phyloP scores from a whole-genome alignment of 371 early-diverging fungal genomes.

The Mortierella sp. region DNA sequence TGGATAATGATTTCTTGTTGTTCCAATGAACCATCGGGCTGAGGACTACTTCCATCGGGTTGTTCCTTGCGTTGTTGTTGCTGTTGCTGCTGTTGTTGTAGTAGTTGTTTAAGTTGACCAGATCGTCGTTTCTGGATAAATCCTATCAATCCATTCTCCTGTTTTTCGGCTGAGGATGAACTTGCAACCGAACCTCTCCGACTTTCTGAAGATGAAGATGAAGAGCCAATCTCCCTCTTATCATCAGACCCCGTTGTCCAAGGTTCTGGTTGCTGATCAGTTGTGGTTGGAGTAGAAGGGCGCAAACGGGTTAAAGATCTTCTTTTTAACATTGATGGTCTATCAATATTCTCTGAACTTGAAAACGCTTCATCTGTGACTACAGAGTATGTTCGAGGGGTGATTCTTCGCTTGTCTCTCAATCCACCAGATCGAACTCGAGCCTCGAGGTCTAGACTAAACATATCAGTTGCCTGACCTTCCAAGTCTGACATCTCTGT shows the following conservation, averaged over 20 bases:
- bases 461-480: neutral
- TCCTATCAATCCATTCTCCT: slow-evolving; percentile 12
- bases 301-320: slow-evolving; percentile 4
- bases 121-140: slow-evolving; percentile 11
- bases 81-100: too few relatives aligned
- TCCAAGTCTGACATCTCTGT: slow-evolving; percentile 13
- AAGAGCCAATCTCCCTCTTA: neutral
- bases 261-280: neutral
- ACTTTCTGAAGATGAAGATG: slow-evolving; percentile 11
- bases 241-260: neutral
- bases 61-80: neutral
- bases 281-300: neutral
- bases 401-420: slow-evolving; percentile 15
- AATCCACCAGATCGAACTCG: neutral
- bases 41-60: neutral
- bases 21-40: neutral
- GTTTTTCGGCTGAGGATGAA: slow-evolving; percentile 8
- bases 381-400: slow-evolving; percentile 39
- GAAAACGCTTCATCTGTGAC: slow-evolving; percentile 36
- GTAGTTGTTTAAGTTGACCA: neutral
- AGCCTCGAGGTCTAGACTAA: slow-evolving; percentile 6
- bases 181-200: slow-evolving; percentile 17
- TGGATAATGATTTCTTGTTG: neutral
- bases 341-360: slow-evolving; percentile 27
- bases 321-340: neutral